Evolutionary conservation across 495 filamentous ascomycete species (phyloP), one percentile per base, ranked within the genome.

Genomic region (Collariella sp.): DNA sequence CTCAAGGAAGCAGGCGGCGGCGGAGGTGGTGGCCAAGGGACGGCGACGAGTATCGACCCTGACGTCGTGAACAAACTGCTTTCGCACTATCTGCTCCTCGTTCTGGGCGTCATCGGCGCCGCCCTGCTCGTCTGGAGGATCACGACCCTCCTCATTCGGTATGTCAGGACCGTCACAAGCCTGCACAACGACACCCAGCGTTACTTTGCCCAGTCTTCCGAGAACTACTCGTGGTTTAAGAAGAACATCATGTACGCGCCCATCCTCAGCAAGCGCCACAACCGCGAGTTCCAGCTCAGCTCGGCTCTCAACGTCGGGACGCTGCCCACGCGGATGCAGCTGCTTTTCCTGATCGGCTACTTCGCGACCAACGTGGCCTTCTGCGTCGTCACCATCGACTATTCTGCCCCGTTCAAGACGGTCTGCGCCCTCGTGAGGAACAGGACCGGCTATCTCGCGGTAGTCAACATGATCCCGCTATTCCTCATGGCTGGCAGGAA

Each of bases 241-340:
- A 86, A 83, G 55, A 79, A 93, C 59, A 43, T 97, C 2, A 70
- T 93, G 1, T 91, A 91, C 62, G 80, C 93, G 5, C 93, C 93
- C 18, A 68, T 97, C 20, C 82, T 85, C 58, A 79, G 76, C 24
- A 89, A 91, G 62, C 77, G 91, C 60, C 93, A 96, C 67, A 96
- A 96, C 60, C 77, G 85, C 26, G 88, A 95, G 65, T 77, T 97
- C 57, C 85, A 88, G 63, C 71, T 98, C n/a, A 89, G 86, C 29
- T 77, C 78, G 10, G 89, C 88, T n/a, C 57, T 96, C 64, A 89
- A 86, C 59, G 83, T 96, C 46, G 93, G 93, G 39, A 96, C 91
- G 0, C 71, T 98, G 16, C 93, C 93, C 1, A 87, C 88, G 4
- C 75, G 93, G 24, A 83, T 95, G 60, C 90, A 98, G 59, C 80